phyloP scores from a whole-genome alignment of 768 basidiomycete species.

The Suillus luteus region DNA sequence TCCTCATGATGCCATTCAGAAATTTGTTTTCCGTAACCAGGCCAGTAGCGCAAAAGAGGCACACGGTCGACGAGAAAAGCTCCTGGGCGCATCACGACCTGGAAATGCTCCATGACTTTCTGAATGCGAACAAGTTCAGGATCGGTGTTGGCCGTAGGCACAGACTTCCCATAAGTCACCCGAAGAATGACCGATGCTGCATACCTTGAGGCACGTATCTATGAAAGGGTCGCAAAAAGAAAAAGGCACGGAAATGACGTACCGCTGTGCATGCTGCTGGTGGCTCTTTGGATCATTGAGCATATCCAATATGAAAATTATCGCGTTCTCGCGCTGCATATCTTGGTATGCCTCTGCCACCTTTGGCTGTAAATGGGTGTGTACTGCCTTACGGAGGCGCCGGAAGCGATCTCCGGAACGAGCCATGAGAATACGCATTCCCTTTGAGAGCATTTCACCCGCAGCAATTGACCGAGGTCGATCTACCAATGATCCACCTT shows the following conservation, averaged over 20 bases:
- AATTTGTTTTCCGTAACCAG: background rate
- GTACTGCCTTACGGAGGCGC: slow-evolving; percentile 2
- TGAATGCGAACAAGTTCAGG: background rate
- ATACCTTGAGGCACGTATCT: background rate
- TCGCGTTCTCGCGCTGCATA: background rate
- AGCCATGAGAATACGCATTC: slow-evolving; percentile 3
- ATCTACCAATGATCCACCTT: background rate
- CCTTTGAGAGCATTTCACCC: background rate
- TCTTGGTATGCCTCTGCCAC: background rate
- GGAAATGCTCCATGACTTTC: background rate
- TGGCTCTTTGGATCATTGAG: slow-evolving; percentile 19
- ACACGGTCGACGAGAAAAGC: slow-evolving; percentile 1
- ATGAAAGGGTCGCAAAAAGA: background rate
- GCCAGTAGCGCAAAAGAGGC: slow-evolving; percentile 3
- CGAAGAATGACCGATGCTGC: background rate
- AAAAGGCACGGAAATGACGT: background rate
- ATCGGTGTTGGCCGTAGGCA: background rate
- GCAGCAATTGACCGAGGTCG: background rate
- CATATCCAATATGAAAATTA: slow-evolving; percentile 19
- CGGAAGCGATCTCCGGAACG: slow-evolving; percentile 3
- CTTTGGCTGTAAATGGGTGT: background rate
- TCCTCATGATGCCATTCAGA: background rate
- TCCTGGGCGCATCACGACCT: background rate
- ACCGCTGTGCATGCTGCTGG: slow-evolving; percentile 21
- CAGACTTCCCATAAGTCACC: slow-evolving; percentile 2